Evolutionary conservation across 2,329 filamentous ascomycete genomes (phyloP).

Genomic region (Emericellopsis cladophorae): DNA sequence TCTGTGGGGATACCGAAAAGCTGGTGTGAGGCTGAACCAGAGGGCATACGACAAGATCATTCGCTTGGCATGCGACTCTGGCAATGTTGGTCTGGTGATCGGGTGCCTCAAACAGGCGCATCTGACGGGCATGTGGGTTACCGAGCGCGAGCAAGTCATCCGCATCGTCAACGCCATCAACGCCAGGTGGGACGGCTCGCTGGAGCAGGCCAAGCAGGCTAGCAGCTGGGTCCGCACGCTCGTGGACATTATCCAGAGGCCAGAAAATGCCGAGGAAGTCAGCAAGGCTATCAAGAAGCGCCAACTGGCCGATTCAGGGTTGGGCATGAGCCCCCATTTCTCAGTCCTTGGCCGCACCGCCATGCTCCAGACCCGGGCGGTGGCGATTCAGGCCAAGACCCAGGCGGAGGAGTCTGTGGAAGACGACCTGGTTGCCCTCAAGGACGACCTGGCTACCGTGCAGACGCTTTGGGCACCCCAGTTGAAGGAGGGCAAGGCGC

Average conservation of each 20-base stretch:
- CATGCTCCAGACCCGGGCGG: too few relatives aligned
- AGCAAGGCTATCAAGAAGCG: too few relatives aligned
- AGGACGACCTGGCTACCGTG: conserved; percentile 15
- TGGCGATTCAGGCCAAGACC: too few relatives aligned
- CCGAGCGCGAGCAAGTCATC: conserved; percentile 23
- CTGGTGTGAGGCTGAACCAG: conserved; percentile 21
- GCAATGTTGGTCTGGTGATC: conserved; percentile 31
- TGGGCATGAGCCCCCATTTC: too few relatives aligned
- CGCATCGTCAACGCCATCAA: conserved; percentile 14
- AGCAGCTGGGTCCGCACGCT: too few relatives aligned
- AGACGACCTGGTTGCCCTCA: conserved; percentile 10
- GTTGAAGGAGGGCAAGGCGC: conserved; percentile 3
- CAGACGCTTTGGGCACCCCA: conserved; percentile 11
- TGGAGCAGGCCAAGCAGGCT: conserved; percentile 11
- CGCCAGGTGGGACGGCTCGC: conserved; percentile 20
- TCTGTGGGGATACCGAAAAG: conserved; percentile 34
- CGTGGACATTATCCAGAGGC: too few relatives aligned
- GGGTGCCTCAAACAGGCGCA: conserved; percentile 33
- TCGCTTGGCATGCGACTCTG: conserved; percentile 24
- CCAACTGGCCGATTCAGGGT: too few relatives aligned
- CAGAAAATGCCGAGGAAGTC: too few relatives aligned
- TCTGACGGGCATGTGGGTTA: conserved; percentile 31
- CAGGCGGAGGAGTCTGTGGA: conserved; percentile 9
- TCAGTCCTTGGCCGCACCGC: too few relatives aligned
- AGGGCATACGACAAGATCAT: conserved; percentile 25